Conservation (phyloP, 2,329 filamentous ascomycete genomes). For the Ophiostoma fasciatum region DNA sequence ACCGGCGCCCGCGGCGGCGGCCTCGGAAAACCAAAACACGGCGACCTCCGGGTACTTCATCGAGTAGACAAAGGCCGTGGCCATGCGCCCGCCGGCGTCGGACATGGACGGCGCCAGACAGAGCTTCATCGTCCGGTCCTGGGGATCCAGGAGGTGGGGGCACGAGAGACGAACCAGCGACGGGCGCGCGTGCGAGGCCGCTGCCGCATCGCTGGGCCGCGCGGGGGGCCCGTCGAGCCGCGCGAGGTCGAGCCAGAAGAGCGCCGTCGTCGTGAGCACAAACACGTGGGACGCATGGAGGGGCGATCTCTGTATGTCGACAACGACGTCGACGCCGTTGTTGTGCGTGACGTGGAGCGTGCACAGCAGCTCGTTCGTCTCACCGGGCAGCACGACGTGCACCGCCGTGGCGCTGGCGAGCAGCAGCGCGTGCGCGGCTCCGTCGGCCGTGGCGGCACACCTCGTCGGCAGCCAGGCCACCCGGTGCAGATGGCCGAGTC, state of each 20-base stretch:
- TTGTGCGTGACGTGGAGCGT: constrained; percentile 12
- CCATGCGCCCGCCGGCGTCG: constrained; percentile 3
- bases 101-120: constrained; percentile 17
- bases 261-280: constrained; percentile 38
- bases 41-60: constrained; percentile 11
- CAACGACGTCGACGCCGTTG: constrained; percentile 26
- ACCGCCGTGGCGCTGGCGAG: constrained; percentile 17
- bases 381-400: constrained; percentile 15
- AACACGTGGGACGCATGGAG: constrained; percentile 34
- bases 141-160: constrained; percentile 27
- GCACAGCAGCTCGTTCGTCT: constrained; percentile 5
- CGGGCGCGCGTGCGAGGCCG: constrained; percentile 6
- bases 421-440: no score
- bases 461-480: constrained; percentile 6
- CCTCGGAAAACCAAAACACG: constrained; percentile 15
- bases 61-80: constrained; percentile 16
- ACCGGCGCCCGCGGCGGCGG: background rate
- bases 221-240: background rate
- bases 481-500: constrained; percentile 7
- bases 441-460: no score
- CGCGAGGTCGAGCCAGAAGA: constrained; percentile 33
- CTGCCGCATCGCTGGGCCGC: background rate
- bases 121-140: constrained; percentile 25
- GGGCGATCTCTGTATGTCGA: constrained; percentile 39
- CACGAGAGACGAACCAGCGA: constrained; percentile 24